Conservation (phyloP, 2,329 filamentous ascomycete species). For the Pestalotiopsis fici region DNA sequence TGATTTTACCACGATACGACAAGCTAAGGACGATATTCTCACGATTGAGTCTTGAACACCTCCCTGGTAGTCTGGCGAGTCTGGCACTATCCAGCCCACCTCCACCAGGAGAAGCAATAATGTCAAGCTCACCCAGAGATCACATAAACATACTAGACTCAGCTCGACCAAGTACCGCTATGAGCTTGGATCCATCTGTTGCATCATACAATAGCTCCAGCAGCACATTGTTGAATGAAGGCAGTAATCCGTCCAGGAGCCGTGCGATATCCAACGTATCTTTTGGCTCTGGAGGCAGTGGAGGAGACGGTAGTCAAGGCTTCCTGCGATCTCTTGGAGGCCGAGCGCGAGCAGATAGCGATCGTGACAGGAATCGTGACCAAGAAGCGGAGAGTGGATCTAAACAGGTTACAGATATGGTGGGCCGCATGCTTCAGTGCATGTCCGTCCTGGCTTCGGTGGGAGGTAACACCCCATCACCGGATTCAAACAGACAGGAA, state of each 20-base stretch:
- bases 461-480: conserved; percentile 32
- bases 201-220: conserved; percentile 79
- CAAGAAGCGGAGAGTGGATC: conserved; percentile 64
- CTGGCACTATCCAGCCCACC: conserved; percentile 56
- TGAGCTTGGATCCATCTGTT: conserved; percentile 72
- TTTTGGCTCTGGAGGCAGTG: conserved; percentile 53
- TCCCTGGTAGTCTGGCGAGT: conserved; percentile 54
- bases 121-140: conserved; percentile 12
- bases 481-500: conserved; percentile 15
- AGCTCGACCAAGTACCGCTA: conserved; percentile 70
- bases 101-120: conserved; percentile 43
- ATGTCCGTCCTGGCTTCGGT: conserved; percentile 86
- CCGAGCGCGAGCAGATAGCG: conserved; percentile 21
- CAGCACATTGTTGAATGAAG: conserved; percentile 76
- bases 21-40: conserved; percentile 88
- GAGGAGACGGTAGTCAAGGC: conserved; percentile 39
- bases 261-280: conserved; percentile 87
- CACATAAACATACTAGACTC: not conserved
- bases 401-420: conserved; percentile 87
- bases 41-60: conserved; percentile 80
- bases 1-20: conserved; percentile 88
- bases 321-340: conserved; percentile 52
- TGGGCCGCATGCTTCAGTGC: conserved; percentile 94
- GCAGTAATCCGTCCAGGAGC: conserved; percentile 57
- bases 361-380: conserved; percentile 39